Evolutionary conservation across 2,329 filamentous ascomycete species (phyloP).

Genomic region (Exophiala lecanii-corni): DNA sequence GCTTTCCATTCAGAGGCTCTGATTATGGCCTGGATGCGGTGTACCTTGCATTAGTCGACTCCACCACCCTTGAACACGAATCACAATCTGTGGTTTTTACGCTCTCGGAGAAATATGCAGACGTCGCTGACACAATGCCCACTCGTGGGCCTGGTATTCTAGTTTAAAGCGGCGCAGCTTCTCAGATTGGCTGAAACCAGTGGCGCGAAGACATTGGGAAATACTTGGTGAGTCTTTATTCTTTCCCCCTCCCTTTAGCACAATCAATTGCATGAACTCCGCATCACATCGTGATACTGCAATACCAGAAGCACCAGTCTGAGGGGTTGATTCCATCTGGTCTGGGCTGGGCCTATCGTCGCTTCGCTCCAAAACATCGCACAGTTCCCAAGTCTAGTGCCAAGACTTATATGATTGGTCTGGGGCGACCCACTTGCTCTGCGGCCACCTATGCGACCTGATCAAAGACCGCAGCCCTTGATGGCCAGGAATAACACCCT

Average conservation of each 20-base stretch:
- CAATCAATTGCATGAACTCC: conserved; percentile 1
- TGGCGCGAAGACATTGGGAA: conserved; percentile 85
- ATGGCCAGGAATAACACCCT: conserved; percentile 2
- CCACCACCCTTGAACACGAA: conserved; percentile 10
- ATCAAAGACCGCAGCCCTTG: conserved; percentile 4
- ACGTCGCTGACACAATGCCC: conserved; percentile 42
- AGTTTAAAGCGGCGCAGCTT: conserved; percentile 82
- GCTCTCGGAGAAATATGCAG: conserved; percentile 17
- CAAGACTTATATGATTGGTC: conserved; percentile 22
- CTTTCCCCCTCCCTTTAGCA: conserved; percentile 5
- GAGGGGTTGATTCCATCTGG: too few relatives aligned
- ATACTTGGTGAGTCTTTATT: conserved; percentile 79
- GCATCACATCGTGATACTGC: not conserved
- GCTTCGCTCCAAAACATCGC: conserved; percentile 17
- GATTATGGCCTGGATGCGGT: conserved; percentile 6
- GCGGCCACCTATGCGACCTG: conserved; percentile 23
- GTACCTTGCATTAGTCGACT: conserved; percentile 26
- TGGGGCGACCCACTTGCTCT: conserved; percentile 10
- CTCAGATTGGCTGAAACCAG: conserved; percentile 85
- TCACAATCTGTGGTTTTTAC: conserved; percentile 35
- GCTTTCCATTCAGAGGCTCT: conserved; percentile 14
- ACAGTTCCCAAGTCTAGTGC: conserved; percentile 12
- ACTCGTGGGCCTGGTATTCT: conserved; percentile 27
- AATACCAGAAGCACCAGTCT: too few relatives aligned
- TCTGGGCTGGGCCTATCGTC: too few relatives aligned